Percentiles rank a stretch among this genome's conserved stretches.
These are phyloP conservation scores for Talaromyces trachyspermus DNA, from an alignment of 495 filamentous ascomycete species.

Conservation along the genomic window DNA sequence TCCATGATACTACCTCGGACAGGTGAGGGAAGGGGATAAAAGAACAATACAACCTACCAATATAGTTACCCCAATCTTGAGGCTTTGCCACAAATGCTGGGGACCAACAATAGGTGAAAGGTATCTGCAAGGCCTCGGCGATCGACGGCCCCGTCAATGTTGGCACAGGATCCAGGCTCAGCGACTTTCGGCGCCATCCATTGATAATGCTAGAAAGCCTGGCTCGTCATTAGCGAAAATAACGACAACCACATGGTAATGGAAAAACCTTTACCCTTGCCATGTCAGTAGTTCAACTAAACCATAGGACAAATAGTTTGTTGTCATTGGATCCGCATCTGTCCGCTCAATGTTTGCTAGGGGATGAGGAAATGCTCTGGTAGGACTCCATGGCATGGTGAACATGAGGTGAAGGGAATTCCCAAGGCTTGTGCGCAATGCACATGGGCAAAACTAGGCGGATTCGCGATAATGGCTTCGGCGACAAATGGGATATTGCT, in stretches of 20 bases:
- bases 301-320: slow-evolving; percentile 53
- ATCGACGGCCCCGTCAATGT: slow-evolving; percentile 27
- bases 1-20: too few relatives aligned
- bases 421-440: slow-evolving; percentile 56
- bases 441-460: slow-evolving; percentile 58
- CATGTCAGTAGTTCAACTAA: slow-evolving; percentile 60
- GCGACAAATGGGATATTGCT: slow-evolving; percentile 56
- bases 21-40: neutral
- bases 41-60: slow-evolving; percentile 34
- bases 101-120: slow-evolving; percentile 61
- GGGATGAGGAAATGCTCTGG: slow-evolving; percentile 49
- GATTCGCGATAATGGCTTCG: slow-evolving; percentile 62
- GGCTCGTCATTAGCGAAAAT: neutral
- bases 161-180: slow-evolving; percentile 46
- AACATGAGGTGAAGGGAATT: slow-evolving; percentile 61
- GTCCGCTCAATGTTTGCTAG: slow-evolving; percentile 46
- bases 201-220: slow-evolving; percentile 57
- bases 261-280: slow-evolving; percentile 46
- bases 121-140: slow-evolving; percentile 41
- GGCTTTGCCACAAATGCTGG: slow-evolving; percentile 56
- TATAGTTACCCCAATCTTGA: slow-evolving; percentile 50
- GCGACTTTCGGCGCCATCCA: slow-evolving; percentile 38
- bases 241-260: too few relatives aligned
- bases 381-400: slow-evolving; percentile 55
- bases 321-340: slow-evolving; percentile 33